Conservation (phyloP, 352 stramenopile genomes). For the Phytophthora citricola region DNA sequence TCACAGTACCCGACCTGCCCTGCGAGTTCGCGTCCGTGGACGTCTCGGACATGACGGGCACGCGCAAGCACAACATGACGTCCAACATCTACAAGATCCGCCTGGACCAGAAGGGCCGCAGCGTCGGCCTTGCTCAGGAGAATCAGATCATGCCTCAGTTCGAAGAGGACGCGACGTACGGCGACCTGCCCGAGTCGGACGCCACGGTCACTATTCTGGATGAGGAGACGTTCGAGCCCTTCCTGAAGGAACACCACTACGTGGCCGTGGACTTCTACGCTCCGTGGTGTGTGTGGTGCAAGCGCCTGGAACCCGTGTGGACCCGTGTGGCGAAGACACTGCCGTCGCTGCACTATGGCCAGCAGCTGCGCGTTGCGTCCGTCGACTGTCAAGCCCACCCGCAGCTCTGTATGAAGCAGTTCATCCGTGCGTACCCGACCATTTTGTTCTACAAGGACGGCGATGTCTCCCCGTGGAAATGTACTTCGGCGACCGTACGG, state of each 20-base stretch:
- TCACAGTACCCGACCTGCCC: slow-evolving; percentile 96
- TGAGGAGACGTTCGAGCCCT: slow-evolving; percentile 92
- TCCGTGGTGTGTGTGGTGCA: slow-evolving; percentile 97
- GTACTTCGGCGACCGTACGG: slow-evolving; percentile 96
- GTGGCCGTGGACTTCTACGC: slow-evolving; percentile 97
- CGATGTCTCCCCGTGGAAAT: slow-evolving; percentile 92
- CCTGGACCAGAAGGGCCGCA: slow-evolving; percentile 84
- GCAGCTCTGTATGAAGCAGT: slow-evolving; percentile 94
- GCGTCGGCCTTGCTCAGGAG: slow-evolving; percentile 90
- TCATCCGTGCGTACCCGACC: slow-evolving; percentile 96
- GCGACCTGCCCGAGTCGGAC: slow-evolving; percentile 79
- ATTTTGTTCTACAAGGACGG: slow-evolving; percentile 97
- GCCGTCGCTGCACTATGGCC: slow-evolving; percentile 83
- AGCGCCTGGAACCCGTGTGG: slow-evolving; percentile 96
- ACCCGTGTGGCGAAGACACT: slow-evolving; percentile 94
- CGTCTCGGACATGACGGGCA: slow-evolving; percentile 97
- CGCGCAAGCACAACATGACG: slow-evolving; percentile 98
- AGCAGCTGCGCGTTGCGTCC: slow-evolving; percentile 81
- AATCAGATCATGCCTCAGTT: slow-evolving; percentile 83
- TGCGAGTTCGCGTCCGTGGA: slow-evolving; percentile 98
- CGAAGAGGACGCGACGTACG: slow-evolving; percentile 67
- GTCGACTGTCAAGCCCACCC: slow-evolving; percentile 95
- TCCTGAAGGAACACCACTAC: slow-evolving; percentile 95
- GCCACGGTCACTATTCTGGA: slow-evolving; percentile 78
- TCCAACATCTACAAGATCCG: slow-evolving; percentile 98